Conservation (phyloP, 305 asterid genomes). For the Stenogyne calaminthoides region DNA sequence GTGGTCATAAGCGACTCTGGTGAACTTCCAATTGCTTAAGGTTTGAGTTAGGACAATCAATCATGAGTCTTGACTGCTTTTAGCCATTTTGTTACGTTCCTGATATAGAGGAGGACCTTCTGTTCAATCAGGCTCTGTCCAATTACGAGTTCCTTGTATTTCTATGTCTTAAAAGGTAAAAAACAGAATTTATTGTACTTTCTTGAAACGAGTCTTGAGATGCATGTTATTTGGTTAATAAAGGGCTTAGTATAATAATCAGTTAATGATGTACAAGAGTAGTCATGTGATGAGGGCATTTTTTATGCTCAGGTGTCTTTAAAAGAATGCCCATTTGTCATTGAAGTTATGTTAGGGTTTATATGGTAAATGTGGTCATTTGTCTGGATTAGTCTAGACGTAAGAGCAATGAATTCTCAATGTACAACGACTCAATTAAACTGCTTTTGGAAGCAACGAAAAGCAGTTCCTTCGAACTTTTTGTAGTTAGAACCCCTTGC, state of each 20-base stretch:
- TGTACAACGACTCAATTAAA: too few species aligned
- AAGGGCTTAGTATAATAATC: not conserved
- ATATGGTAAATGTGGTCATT: too few species aligned
- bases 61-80: conserved; percentile 21
- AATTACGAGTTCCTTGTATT: conserved; percentile 21
- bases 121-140: conserved; percentile 31
- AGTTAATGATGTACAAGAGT: too few species aligned
- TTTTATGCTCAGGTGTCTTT: not conserved
- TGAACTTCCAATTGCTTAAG: conserved; percentile 77
- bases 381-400: too few species aligned
- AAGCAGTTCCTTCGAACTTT: too few species aligned
- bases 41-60: not conserved
- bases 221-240: not conserved
- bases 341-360: too few species aligned
- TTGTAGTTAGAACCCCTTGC: too few species aligned
- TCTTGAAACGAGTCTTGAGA: not conserved
- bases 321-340: not conserved
- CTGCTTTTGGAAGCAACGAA: too few species aligned
- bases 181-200: conserved; percentile 23
- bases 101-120: conserved; percentile 38
- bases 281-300: too few species aligned
- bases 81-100: conserved; percentile 19
- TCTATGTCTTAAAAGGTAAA: conserved; percentile 25
- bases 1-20: conserved; percentile 88
- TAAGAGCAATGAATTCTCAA: too few species aligned